Conservation (phyloP, 2,329 filamentous ascomycete genomes). For the Diaporthe sp. region DNA sequence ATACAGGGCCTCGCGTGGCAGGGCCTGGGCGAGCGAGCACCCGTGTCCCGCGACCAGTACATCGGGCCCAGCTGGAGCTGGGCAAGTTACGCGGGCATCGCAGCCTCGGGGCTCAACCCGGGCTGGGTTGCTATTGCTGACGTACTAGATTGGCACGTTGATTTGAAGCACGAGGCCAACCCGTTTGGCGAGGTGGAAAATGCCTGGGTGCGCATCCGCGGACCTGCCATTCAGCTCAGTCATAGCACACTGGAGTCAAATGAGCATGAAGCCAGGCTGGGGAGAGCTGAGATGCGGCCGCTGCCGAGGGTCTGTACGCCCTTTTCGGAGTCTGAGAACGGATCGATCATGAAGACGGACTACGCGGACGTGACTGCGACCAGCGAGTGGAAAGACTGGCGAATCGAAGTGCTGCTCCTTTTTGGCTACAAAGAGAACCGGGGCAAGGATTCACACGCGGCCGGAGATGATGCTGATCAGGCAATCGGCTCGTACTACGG, state of each 20-base stretch:
- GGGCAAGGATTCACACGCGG: not conserved
- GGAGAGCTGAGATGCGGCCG: not conserved
- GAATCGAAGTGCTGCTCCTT: slow-evolving; percentile 15
- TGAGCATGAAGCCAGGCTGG: slow-evolving; percentile 3
- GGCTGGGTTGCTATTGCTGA: slow-evolving; percentile 29
- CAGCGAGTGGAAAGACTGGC: slow-evolving; percentile 10
- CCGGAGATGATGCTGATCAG: not conserved
- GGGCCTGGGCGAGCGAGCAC: slow-evolving; percentile 6
- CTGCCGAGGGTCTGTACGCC: slow-evolving; percentile 8
- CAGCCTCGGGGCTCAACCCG: not conserved
- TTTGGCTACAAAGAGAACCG: not conserved
- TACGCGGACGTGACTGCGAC: not conserved
- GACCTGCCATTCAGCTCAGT: slow-evolving; percentile 34
- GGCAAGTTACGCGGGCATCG: slow-evolving; percentile 39
- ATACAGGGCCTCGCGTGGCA: slow-evolving; percentile 40
- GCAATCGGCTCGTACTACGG: not conserved
- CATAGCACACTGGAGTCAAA: not conserved
- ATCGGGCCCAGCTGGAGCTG: slow-evolving; percentile 43
- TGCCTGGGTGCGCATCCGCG: slow-evolving; percentile 40
- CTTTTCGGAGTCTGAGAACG: slow-evolving; percentile 4
- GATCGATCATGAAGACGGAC: not conserved
- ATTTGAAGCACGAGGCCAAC: slow-evolving; percentile 35
- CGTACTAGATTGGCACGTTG: slow-evolving; percentile 36
- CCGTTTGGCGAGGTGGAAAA: slow-evolving; percentile 39
- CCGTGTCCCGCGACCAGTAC: slow-evolving; percentile 30